Conservation (phyloP, 2,329 filamentous ascomycete species). For the Penicillium paneum region DNA sequence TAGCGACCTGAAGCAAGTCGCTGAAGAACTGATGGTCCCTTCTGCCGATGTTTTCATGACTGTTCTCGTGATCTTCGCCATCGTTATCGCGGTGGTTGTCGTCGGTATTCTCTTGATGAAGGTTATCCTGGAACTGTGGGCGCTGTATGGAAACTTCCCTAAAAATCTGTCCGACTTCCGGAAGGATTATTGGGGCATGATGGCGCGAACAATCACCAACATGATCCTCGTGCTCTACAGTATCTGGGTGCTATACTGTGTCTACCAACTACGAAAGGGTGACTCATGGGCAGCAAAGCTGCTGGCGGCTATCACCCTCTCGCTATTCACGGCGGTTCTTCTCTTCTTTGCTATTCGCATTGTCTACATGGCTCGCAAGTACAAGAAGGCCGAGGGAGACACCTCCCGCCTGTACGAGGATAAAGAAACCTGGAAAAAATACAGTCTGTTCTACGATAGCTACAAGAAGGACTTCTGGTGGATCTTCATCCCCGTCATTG, state of each 20-base stretch:
- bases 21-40: slow-evolving; percentile 80
- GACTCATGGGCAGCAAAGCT: slow-evolving; percentile 91
- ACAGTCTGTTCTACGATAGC: slow-evolving; percentile 94
- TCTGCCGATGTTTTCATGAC: slow-evolving; percentile 95
- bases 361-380: slow-evolving; percentile 68
- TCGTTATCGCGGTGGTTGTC: slow-evolving; percentile 77
- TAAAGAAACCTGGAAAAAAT: slow-evolving; percentile 88
- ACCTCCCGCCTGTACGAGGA: slow-evolving; percentile 73
- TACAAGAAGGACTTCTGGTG: slow-evolving; percentile 97
- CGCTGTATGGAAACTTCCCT: slow-evolving; percentile 83
- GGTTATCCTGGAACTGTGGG: slow-evolving; percentile 85
- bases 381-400: slow-evolving; percentile 74
- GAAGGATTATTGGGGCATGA: slow-evolving; percentile 92
- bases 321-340: slow-evolving; percentile 75
- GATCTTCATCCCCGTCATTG: slow-evolving; percentile 84
- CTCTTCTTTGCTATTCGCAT: slow-evolving; percentile 82
- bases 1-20: slow-evolving; percentile 74
- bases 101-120: slow-evolving; percentile 87
- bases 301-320: slow-evolving; percentile 77
- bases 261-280: slow-evolving; percentile 90
- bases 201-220: slow-evolving; percentile 83
- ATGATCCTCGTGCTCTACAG: slow-evolving; percentile 90
- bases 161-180: slow-evolving; percentile 77
- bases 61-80: slow-evolving; percentile 80
- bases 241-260: slow-evolving; percentile 91